Evolutionary conservation across 768 basidiomycete species (phyloP), one percentile per base, ranked within the genome.

Genomic region (Exsudoporus frostii): DNA sequence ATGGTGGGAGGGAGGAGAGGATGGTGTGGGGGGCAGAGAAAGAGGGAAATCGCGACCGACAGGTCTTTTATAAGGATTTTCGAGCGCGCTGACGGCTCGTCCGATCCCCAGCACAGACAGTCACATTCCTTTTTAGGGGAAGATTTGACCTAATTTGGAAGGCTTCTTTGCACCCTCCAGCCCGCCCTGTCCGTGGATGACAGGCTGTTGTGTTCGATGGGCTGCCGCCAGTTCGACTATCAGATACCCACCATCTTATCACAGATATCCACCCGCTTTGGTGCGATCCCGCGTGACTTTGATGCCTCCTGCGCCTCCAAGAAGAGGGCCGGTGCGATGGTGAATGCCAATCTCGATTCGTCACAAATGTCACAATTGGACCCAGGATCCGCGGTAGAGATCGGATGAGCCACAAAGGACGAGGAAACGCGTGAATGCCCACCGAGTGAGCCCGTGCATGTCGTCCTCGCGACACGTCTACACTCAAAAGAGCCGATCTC

Each of bases 21-120:
- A 74, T 76, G 62, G 74, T 78, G 66, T 70, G 77, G 64, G 67
- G 69, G 42, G 37, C 55, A 37, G 70, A 71, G 64, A 71, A 74
- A 78, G 74, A 74, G 70, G 58, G 69, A 57, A 59, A 67, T 45
- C 36, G 42, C n/a, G 60, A 39, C 48, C 32, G 45, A 33, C 25
- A 33, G 45, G 52, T 45, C 59, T 65, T 69, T 70, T 76, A 73
- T 76, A 73, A 55, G 62, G 46, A 64, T 65, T 56, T 64, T 56
- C 54, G 62, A 56, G 66, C 46, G 56, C 54, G 47, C 51, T 48
- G 55, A 53, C 59, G 56, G 55, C 33, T 50, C 48, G 55, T 58
- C 54, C 68, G 70, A 70, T 65, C 65, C 43, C 56, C 56, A 53
- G 55, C 48, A 27, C 27, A 56, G 61, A 54, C 44, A 61, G 53